A percentile compares a stretch with the other conserved stretches of the same genome.
Evolutionary conservation across 2,329 filamentous ascomycete species (phyloP).

Genomic region (Botrytis pseudocinerea): DNA sequence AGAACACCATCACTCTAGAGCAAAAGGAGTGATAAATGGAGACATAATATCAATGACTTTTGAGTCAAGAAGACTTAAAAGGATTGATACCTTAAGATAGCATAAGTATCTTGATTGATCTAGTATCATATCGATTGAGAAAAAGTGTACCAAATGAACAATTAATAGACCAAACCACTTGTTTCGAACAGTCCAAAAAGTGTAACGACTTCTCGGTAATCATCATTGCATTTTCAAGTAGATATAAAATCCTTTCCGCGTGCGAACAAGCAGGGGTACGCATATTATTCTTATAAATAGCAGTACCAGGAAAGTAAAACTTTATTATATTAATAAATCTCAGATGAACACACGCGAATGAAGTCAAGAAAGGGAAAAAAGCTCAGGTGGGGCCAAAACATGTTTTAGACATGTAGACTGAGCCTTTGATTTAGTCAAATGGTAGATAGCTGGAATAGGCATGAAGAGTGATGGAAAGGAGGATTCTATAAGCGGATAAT

Average conservation of each 20-base stretch:
- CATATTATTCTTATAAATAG: too few relatives aligned
- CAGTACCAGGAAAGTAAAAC: too few relatives aligned
- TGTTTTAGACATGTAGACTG: too few relatives aligned
- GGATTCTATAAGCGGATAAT: not conserved
- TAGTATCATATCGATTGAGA: not conserved
- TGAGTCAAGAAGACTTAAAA: too few relatives aligned
- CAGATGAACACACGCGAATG: too few relatives aligned
- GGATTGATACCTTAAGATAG: not conserved
- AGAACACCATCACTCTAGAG: accelerated
- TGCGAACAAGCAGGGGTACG: too few relatives aligned
- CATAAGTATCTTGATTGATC: not conserved
- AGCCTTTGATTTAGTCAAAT: not conserved
- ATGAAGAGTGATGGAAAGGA: not conserved
- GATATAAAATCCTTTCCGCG: too few relatives aligned
- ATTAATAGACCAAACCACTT: not conserved
- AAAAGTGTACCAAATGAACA: not conserved
- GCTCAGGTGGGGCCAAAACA: too few relatives aligned
- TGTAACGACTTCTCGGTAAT: not conserved
- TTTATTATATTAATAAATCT: not conserved
- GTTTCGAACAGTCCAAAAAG: accelerated
- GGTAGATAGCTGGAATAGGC: not conserved
- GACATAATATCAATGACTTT: too few relatives aligned
- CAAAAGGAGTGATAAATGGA: too few relatives aligned
- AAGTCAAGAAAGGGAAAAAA: too few relatives aligned
- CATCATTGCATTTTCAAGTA: too few relatives aligned